Evolutionary conservation across 352 stramenopile genomes (phyloP).

Genomic region (Detonula confervacea): DNA sequence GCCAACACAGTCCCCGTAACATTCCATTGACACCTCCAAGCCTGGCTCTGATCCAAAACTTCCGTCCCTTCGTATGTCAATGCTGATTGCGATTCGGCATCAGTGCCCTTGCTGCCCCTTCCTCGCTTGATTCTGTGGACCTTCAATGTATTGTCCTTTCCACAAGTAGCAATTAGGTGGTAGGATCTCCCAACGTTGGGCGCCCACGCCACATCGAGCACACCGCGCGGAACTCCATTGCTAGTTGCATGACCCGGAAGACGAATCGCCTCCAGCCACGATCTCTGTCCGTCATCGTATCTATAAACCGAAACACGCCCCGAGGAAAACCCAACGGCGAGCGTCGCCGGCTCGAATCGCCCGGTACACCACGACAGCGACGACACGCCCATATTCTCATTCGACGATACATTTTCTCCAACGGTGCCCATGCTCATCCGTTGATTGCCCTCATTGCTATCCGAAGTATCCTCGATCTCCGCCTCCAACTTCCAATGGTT

Average conservation of each 20-base stretch:
- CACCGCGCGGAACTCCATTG: constrained; percentile 79
- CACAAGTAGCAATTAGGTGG: constrained; percentile 93
- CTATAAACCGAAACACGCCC: constrained; percentile 85
- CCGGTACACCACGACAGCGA: constrained; percentile 94
- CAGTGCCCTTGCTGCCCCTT: constrained; percentile 66
- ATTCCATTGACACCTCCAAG: constrained; percentile 97
- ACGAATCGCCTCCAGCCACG: constrained; percentile 89
- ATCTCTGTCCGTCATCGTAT: constrained; percentile 89
- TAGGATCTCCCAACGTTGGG: constrained; percentile 93
- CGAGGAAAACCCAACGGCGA: constrained; percentile 91
- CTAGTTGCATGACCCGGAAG: constrained; percentile 85
- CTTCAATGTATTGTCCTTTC: constrained; percentile 85
- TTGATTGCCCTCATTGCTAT: constrained; percentile 15
- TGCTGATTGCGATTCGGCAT: constrained; percentile 18
- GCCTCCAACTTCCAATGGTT: constrained; percentile 91
- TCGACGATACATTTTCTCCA: constrained; percentile 41
- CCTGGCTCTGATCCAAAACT: constrained; percentile 79
- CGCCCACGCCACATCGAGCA: constrained; percentile 96
- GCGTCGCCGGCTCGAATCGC: constrained; percentile 93
- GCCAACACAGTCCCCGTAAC: constrained; percentile 95
- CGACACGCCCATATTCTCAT: constrained; percentile 83
- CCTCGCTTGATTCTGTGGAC: constrained; percentile 84
- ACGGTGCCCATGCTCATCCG: constrained; percentile 34
- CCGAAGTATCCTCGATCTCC: constrained; percentile 60
- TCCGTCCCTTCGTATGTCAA: constrained; percentile 70